A percentile compares a stretch with the other conserved stretches of the same genome.
Evolutionary conservation across 2,329 filamentous ascomycete genomes (phyloP).

Genomic region (Phialophora expanda): DNA sequence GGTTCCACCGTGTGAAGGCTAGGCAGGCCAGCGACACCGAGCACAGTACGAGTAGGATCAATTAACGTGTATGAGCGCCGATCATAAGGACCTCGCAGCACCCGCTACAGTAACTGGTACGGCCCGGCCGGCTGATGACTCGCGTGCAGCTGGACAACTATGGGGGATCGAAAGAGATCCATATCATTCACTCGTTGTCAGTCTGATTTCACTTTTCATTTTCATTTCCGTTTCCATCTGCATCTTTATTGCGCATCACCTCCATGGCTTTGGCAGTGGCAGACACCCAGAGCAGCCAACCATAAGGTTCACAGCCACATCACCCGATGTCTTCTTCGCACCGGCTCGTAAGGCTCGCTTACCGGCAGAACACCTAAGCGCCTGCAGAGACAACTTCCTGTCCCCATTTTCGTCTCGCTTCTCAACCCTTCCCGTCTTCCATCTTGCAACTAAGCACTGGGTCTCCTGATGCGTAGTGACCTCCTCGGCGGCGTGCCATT

Average conservation of each 20-base stretch:
- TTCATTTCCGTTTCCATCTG: neutral
- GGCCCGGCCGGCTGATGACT: too few relatives aligned
- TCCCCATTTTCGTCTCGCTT: neutral
- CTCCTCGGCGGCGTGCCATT: slow-evolving; percentile 26
- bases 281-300: neutral
- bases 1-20: neutral
- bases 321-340: neutral
- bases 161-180: neutral
- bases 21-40: neutral
- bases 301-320: neutral
- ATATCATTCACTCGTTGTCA: neutral
- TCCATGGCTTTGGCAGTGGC: too few relatives aligned
- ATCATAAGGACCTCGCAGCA: neutral
- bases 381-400: neutral
- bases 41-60: too few relatives aligned
- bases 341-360: neutral
- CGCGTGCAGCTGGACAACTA: neutral
- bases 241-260: neutral
- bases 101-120: too few relatives aligned
- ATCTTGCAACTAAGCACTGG: slow-evolving; percentile 19
- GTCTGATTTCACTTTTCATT: neutral
- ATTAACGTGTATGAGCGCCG: neutral
- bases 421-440: neutral
- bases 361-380: neutral
- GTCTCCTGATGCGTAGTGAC: slow-evolving; percentile 26